Conservation (phyloP, 2,329 filamentous ascomycete genomes). For the Sclerotiophoma versabilis region DNA sequence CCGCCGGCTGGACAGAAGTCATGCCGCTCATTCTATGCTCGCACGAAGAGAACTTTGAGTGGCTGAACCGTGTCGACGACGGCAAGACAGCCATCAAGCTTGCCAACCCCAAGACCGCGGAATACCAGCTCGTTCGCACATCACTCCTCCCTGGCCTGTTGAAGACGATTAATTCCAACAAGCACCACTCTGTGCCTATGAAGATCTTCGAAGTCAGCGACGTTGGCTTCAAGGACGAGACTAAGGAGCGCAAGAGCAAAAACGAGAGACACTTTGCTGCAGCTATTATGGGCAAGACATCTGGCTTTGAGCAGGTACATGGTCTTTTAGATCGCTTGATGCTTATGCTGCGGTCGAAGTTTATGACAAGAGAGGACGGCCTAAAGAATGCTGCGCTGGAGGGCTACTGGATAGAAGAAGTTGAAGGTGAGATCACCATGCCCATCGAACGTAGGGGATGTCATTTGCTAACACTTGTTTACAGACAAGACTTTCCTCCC, state of each 20-base stretch:
- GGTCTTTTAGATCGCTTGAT: conserved; percentile 91
- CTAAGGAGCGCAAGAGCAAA: conserved; percentile 79
- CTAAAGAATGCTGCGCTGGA: conserved; percentile 64
- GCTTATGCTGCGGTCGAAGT: conserved; percentile 86
- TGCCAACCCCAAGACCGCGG: conserved; percentile 89
- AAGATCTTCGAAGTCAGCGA: conserved; percentile 93
- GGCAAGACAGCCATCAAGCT: conserved; percentile 82
- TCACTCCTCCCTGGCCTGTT: conserved; percentile 84
- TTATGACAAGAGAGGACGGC: conserved; percentile 76
- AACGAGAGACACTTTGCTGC: conserved; percentile 98
- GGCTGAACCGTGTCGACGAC: conserved; percentile 90
- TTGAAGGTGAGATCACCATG: conserved; percentile 66
- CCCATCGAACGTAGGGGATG: too few relatives aligned
- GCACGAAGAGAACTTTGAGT: conserved; percentile 97
- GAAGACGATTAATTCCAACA: conserved; percentile 94
- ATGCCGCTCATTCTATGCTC: conserved; percentile 96
- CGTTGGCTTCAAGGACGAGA: conserved; percentile 87
- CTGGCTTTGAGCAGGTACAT: conserved; percentile 94
- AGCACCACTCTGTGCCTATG: conserved; percentile 84
- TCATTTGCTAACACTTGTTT: not conserved
- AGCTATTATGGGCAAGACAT: conserved; percentile 91
- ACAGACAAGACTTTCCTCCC: conserved; percentile 85
- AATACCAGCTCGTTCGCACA: conserved; percentile 93
- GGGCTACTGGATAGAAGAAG: conserved; percentile 93
- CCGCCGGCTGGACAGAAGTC: conserved; percentile 96